Evolutionary conservation across 2,329 filamentous ascomycete genomes (phyloP).

Genomic region (Cordyceps javanica): DNA sequence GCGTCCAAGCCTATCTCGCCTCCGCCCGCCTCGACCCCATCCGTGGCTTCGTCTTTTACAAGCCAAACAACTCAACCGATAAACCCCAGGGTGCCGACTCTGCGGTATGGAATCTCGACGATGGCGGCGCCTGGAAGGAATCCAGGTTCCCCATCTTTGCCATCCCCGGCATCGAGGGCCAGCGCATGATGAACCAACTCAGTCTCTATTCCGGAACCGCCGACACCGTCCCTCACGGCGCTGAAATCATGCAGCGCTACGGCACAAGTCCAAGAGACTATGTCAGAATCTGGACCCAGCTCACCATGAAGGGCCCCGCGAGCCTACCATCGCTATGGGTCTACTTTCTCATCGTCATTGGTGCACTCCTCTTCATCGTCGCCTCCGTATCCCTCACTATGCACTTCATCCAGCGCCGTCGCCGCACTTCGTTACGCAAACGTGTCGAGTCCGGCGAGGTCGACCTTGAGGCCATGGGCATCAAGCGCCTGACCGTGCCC

Average conservation of each 20-base stretch:
- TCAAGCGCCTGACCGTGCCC: constrained; percentile 76
- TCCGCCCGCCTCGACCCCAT: constrained; percentile 53
- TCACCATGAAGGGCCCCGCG: constrained; percentile 40
- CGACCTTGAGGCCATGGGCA: constrained; percentile 78
- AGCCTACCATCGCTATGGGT: constrained; percentile 73
- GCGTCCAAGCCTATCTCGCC: constrained; percentile 66
- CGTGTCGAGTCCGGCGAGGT: constrained; percentile 74
- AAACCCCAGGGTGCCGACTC: constrained; percentile 62
- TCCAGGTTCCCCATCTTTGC: constrained; percentile 81
- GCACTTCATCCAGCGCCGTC: constrained; percentile 69
- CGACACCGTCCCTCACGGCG: constrained; percentile 51
- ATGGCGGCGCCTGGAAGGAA: constrained; percentile 64
- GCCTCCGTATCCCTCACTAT: constrained; percentile 62
- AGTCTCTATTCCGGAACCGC: constrained; percentile 73
- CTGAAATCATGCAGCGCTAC: constrained; percentile 49
- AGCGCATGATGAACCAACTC: constrained; percentile 63
- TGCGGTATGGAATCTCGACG: constrained; percentile 62
- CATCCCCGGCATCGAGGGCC: constrained; percentile 61
- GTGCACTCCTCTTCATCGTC: constrained; percentile 63
- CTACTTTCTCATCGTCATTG: constrained; percentile 66
- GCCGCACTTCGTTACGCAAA: constrained; percentile 60
- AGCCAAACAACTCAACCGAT: constrained; percentile 46
- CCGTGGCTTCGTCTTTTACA: constrained; percentile 59
- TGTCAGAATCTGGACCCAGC: constrained; percentile 53
- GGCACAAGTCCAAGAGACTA: constrained; percentile 51